A percentile compares a stretch with the other conserved stretches of the same genome.
phyloP scores from a whole-genome alignment of 768 basidiomycete species.

The Russula ochroleuca region DNA sequence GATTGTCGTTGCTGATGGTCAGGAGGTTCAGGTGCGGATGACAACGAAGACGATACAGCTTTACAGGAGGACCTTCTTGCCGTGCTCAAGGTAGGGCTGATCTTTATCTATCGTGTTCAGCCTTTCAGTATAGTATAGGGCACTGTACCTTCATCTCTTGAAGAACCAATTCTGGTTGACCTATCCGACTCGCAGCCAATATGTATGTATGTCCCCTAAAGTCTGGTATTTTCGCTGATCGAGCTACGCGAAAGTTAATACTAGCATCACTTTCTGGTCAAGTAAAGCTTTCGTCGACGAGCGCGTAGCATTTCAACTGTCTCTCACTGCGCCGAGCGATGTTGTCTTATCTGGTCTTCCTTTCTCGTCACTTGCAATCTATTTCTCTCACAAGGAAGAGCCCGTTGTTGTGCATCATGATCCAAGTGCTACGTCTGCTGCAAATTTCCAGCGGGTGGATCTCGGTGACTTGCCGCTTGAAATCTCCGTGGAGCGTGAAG shows the following conservation, averaged over 20 bases:
- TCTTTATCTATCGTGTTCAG: background rate
- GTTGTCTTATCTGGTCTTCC: constrained; percentile 54
- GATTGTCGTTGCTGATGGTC: background rate
- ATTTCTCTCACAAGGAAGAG: constrained; percentile 48
- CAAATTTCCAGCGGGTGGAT: constrained; percentile 42
- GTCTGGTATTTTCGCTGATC: constrained; percentile 15
- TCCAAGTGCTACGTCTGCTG: constrained; percentile 16
- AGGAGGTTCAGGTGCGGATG: constrained; percentile 34
- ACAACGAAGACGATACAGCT: constrained; percentile 42
- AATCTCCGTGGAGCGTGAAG: constrained; percentile 32
- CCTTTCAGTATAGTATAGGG: constrained; percentile 44
- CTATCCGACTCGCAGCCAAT: constrained; percentile 59
- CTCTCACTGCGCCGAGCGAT: constrained; percentile 48
- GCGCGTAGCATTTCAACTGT: constrained; percentile 69
- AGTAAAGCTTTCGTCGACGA: constrained; percentile 56
- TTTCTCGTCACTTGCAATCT: constrained; percentile 55
- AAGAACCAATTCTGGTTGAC: constrained; percentile 57
- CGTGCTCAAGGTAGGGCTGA: constrained; percentile 56
- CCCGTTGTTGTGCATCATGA: constrained; percentile 53
- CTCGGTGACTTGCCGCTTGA: constrained; percentile 40
- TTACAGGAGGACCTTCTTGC: constrained; percentile 70
- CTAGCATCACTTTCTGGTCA: constrained; percentile 67
- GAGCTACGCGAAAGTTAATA: constrained; percentile 48
- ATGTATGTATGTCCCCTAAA: constrained; percentile 41
- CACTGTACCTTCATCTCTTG: constrained; percentile 58